Base-by-base conservation (phyloP, 108 stramenopile species). In the Skeletonema menzelii region DNA sequence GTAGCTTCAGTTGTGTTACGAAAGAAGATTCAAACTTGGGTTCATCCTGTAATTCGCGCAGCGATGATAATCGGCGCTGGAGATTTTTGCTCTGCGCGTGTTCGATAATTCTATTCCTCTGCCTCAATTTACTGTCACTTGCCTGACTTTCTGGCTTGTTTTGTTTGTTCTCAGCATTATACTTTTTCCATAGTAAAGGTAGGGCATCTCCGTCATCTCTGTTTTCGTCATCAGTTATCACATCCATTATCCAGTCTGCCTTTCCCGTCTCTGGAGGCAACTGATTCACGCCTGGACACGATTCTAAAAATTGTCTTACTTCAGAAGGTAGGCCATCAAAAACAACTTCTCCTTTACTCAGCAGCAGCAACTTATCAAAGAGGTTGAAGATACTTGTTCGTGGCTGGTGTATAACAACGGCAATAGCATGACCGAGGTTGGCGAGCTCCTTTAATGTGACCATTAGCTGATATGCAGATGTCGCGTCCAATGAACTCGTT, bases 321-420 rank as follows among this genome's bases (percentile, higher is more conserved):
- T 37, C 59, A 14, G 27, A 34, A 15, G 92, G 76, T 7, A 12
- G 13, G 0, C 92, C 92, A 46, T 87, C 74, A 59, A 85, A 94
- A 0, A 94, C 77, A 0, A 83, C 86, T 26, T 72, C 28, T 30
- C 92, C 92, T 42, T 87, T 79, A 55, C 85, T 87, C 65, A 97
- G 53, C 44, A 97, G 67, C 7, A 98, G 63, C 44, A 92, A 67
- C 58, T 91, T 78, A 67, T 96, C 92, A 67, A 95, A 78, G 64
- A 89, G 42, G 14, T 88, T 80, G 84, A 91, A 96, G 34, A 96
- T 96, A 11, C 83, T 86, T 6, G 87, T 88, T 3, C 95, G 70
- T 0, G 97, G 97, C 69, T 96, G 96, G 79, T 98, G 97, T 64
- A 98, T 82, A 15, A 98, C 92, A 10, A 87, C 80, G 0, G 80